phyloP scores from a whole-genome alignment of 1,139 yeast species.

The Kodamaea sp. region DNA sequence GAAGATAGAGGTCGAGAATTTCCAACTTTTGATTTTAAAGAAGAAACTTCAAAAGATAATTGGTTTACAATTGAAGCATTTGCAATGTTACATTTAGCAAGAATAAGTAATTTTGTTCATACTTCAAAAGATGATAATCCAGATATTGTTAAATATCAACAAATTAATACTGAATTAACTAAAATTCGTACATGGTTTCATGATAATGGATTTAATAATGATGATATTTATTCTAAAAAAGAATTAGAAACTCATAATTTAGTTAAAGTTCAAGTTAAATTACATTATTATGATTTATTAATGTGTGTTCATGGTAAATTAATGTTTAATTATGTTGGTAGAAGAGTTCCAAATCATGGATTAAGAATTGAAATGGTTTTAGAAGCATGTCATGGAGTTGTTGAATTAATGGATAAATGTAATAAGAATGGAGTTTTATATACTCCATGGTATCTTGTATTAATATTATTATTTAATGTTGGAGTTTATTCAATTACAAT shows the following conservation, averaged over 20 bases:
- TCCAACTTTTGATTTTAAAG: constrained; percentile 32
- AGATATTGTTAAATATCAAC: constrained; percentile 30
- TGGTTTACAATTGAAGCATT: constrained; percentile 55
- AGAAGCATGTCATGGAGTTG: constrained; percentile 33
- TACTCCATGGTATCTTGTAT: constrained; percentile 55
- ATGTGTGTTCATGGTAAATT: constrained; percentile 37
- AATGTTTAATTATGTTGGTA: constrained; percentile 34
- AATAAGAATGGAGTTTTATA: constrained; percentile 33
- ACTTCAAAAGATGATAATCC: constrained; percentile 26
- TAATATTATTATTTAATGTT: constrained; percentile 45
- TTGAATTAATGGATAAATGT: constrained; percentile 32
- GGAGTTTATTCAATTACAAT: constrained; percentile 46
- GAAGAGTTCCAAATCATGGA: constrained; percentile 30
- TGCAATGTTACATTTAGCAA: constrained; percentile 44
- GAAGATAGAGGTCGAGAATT: constrained; percentile 28
- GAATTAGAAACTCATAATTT: constrained; percentile 9
- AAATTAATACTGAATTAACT: constrained; percentile 32
- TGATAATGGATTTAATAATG: constrained; percentile 34
- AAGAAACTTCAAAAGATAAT: constrained; percentile 38
- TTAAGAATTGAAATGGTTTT: constrained; percentile 33
- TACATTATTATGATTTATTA: constrained; percentile 41
- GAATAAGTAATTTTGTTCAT: constrained; percentile 36
- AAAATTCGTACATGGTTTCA: constrained; percentile 33
- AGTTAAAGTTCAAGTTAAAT: constrained; percentile 37
- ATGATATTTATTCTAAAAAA: constrained; percentile 18